Conservation (phyloP, 75 land plant species). For the Cunninghamia lanceolata region DNA sequence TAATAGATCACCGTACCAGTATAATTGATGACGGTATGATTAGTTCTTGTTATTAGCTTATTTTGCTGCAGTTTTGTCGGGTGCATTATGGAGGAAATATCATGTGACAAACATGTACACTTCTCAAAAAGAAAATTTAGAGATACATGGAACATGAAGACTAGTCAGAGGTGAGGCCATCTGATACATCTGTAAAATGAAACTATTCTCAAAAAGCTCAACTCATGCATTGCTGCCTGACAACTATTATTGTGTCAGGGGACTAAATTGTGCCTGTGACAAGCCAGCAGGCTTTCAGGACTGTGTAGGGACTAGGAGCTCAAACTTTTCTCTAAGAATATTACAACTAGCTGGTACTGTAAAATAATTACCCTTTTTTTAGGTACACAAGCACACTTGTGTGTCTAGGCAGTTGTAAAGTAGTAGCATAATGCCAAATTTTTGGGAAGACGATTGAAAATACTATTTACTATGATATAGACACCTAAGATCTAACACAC, state of each 20-base stretch:
- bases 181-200: neutral
- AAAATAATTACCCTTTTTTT: neutral
- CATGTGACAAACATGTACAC: neutral
- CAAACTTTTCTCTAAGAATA: neutral
- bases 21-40: neutral
- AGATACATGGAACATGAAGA: neutral
- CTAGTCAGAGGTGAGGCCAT: neutral
- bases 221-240: neutral
- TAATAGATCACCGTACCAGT: no score
- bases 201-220: neutral
- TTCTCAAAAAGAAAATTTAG: neutral
- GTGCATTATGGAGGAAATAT: neutral
- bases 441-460: neutral
- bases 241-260: neutral
- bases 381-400: neutral
- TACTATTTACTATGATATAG: neutral
- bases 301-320: neutral
- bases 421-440: neutral
- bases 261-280: neutral
- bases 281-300: neutral
- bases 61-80: neutral
- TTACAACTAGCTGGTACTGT: neutral
- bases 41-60: neutral
- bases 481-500: neutral
- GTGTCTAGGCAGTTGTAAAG: neutral